Evolutionary conservation across 495 filamentous ascomycete genomes (phyloP).

Genomic region (Penicillium dipodomyicola): DNA sequence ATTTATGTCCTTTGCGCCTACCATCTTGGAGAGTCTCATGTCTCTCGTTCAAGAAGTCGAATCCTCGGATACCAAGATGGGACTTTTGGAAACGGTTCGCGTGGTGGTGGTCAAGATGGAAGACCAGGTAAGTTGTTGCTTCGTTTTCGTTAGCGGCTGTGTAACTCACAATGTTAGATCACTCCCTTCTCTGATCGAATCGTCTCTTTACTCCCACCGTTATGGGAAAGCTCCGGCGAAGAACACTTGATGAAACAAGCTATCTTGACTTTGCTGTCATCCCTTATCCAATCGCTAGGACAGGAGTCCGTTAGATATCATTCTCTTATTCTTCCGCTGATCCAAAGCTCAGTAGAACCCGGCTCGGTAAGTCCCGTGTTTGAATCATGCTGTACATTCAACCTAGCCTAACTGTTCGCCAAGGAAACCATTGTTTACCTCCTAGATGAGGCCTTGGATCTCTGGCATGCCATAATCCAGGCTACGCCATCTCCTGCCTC

Average conservation of each 20-base stretch:
- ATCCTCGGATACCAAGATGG: constrained; percentile 80
- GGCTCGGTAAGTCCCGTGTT: constrained; percentile 56
- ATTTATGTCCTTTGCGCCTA: constrained; percentile 72
- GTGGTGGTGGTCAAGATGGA: constrained; percentile 79
- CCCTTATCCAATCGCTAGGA: constrained; percentile 76
- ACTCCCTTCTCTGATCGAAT: constrained; percentile 75
- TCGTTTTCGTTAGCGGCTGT: not conserved
- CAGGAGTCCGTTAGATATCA: constrained; percentile 71
- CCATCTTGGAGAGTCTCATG: constrained; percentile 67
- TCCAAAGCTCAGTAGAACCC: constrained; percentile 72
- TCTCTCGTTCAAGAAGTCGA: constrained; percentile 77
- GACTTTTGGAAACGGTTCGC: constrained; percentile 77
- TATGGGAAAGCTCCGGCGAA: constrained; percentile 80
- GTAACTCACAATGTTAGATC: constrained; percentile 42
- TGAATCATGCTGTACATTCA: not conserved
- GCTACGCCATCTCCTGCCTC: constrained; percentile 67
- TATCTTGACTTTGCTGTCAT: constrained; percentile 77
- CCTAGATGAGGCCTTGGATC: constrained; percentile 85
- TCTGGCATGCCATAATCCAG: constrained; percentile 75
- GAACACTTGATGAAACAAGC: constrained; percentile 90
- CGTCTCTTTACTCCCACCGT: constrained; percentile 70
- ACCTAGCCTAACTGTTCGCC: not conserved
- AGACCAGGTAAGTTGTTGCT: constrained; percentile 51
- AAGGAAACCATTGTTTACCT: constrained; percentile 76
- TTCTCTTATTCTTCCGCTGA: constrained; percentile 69